Base-by-base conservation (phyloP, 2,329 filamentous ascomycete genomes). In the Phialocephala sp. region DNA sequence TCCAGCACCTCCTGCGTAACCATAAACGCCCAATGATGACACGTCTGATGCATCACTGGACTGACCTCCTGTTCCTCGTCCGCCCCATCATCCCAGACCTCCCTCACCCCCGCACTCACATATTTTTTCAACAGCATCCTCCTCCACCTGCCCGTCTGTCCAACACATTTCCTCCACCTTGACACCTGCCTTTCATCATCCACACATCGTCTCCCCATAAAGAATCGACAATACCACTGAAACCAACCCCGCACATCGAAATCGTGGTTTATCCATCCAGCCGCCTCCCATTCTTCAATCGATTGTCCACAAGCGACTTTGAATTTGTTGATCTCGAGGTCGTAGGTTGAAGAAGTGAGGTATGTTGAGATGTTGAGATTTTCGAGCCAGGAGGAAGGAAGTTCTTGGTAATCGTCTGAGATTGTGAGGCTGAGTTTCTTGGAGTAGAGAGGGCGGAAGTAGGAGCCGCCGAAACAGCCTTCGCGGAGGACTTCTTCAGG, bases 31-130 rank as follows among this genome's bases (percentile, higher is more conserved):
- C 83, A 85, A 70, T 87, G 84, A 71, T 84, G 82, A 67, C 83
- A 85, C 6, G 83, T 86, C 77, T 85, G 84, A 75, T 85, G 83
- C 72, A 85, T 81, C 1, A 85, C 84, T 0, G 83, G 84, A 75
- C 83, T 85, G 11, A 85, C 82, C 52, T 84, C 81, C 9, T 64
- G 47, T 27, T 70, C 71, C 43, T 74, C 71, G 9, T 74, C 76
- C 11, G 79, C 81, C 18, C 79, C 80, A 47, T 78, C 75, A 66
- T 83, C 82, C 39, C 80, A 82, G 12, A 86, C 83, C 63, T 80
- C 80, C 59, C 77, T 76, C 1, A 86, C 81, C 3, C 83, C 82
- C 68, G 78, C 73, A 60, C 75, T 69, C 32, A 80, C 73, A 70
- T 86, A 86, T 70, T 82, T 83, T 75, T 84, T 86, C 63, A 86